Evolutionary conservation across 164 flowering plant genomes (phyloP).

Genomic region (Nelumbo lutea): DNA sequence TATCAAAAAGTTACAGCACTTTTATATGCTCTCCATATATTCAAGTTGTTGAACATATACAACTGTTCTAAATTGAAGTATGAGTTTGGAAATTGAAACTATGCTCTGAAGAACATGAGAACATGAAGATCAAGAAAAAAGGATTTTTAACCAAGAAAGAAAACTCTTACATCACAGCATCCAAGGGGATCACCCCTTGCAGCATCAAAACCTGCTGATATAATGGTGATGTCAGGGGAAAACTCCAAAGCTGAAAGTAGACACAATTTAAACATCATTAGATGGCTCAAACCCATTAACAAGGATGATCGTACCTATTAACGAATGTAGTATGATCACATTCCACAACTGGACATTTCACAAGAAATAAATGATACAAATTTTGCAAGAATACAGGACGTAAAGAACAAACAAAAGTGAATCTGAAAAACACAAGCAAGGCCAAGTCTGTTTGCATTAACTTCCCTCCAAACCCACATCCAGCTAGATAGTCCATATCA

Average conservation of each 20-base stretch:
- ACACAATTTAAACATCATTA: conserved; percentile 4
- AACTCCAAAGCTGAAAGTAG: conserved; percentile 66
- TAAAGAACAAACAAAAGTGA: neutral
- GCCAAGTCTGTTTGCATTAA: too few relatives aligned
- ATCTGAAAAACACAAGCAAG: neutral
- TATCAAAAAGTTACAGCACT: neutral
- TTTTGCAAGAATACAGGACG: too few relatives aligned
- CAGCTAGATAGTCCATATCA: too few relatives aligned
- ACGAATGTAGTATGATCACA: neutral
- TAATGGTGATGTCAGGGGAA: conserved; percentile 85
- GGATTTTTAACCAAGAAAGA: neutral
- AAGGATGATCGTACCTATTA: neutral
- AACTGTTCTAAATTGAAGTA: neutral
- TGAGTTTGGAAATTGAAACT: neutral
- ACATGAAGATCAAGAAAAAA: neutral
- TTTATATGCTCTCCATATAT: neutral
- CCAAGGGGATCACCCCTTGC: conserved; percentile 99
- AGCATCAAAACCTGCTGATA: conserved; percentile 99
- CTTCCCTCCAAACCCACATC: too few relatives aligned
- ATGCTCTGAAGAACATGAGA: too few relatives aligned
- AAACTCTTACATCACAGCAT: conserved; percentile 78
- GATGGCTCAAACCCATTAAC: neutral
- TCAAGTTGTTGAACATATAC: neutral
- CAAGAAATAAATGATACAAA: too few relatives aligned
- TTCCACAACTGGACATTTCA: too few relatives aligned